Evolutionary conservation across 2,329 filamentous ascomycete genomes (phyloP).

Genomic region (Thermothelomyces thermophilus): DNA sequence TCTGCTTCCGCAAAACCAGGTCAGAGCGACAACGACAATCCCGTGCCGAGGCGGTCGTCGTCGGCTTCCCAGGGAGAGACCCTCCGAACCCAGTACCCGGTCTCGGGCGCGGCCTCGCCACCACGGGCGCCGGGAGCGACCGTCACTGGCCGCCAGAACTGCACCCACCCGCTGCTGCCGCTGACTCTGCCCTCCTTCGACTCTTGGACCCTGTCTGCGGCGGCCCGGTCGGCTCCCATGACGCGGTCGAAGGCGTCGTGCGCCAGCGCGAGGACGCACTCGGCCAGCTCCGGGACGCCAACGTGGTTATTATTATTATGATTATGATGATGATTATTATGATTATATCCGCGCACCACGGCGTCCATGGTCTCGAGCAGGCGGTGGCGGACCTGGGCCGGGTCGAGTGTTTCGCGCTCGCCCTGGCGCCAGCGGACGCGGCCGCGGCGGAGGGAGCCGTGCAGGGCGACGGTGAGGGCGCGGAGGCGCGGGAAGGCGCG

Average conservation of each 20-base stretch:
- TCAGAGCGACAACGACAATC: background rate
- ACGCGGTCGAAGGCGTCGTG: slow-evolving; percentile 3
- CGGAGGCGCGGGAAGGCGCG: slow-evolving; percentile 9
- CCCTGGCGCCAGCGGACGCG: background rate
- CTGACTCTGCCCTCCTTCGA: too few relatives aligned
- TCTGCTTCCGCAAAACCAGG: too few relatives aligned
- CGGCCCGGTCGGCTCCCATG: background rate
- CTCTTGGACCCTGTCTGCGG: background rate
- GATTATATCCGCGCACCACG: background rate
- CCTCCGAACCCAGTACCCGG: slow-evolving; percentile 13
- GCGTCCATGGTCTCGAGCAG: slow-evolving; percentile 10
- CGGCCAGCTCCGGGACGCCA: background rate
- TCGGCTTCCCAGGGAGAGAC: background rate
- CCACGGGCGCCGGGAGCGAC: too few relatives aligned
- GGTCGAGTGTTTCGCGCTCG: background rate
- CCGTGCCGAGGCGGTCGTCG: too few relatives aligned
- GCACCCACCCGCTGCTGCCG: slow-evolving; percentile 6
- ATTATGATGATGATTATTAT: too few relatives aligned
- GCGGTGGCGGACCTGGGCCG: background rate
- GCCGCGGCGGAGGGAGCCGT: background rate
- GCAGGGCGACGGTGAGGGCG: background rate
- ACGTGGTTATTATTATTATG: too few relatives aligned
- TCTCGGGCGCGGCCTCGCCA: background rate
- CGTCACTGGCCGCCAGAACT: slow-evolving; percentile 9
- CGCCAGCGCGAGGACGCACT: slow-evolving; percentile 10